Base-by-base conservation (phyloP, 768 basidiomycete species). In the Boletus fagicola region DNA sequence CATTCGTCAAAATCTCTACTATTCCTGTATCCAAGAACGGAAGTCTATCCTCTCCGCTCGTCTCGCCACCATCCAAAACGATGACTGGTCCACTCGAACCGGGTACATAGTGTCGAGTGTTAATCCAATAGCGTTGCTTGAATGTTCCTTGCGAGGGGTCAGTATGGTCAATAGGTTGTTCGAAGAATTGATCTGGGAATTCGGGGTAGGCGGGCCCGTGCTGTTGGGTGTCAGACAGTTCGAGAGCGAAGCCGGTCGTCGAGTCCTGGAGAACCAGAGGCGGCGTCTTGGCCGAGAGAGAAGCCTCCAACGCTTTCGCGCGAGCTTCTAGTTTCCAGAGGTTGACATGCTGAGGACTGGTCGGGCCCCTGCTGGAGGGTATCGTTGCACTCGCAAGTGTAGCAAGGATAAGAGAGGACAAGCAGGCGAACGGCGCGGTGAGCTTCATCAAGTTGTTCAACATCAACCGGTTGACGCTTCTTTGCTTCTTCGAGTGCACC, bases 51-150 rank as follows among this genome's bases (percentile, higher is more conserved):
- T 83, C 85, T 20, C 93, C 96, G 59, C 83, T 88, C 4, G 93
- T 96, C 75, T 98, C 96, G 16, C 96, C 96, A 1, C 92, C 93
- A 71, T 98, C 96, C 22, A 98, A 74, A 2, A 98, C 83, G 62
- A 93, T 87, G 22, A 98, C 92, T 0, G 95, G 96, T 2, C 86
- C 90, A 44, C 86, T 84, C 2, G 79, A 73, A 7, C 85, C 80
- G 0, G 85, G 78, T 53, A 82, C 77, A 71, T 95, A 98, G 70
- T 92, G 85, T 35, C 90, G 81, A 20, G 83, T 83, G 67, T 87
- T 94, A 38, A 95, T 78, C 96, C 96, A 99, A 72, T 93, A 99
- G 20, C 96, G 82, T 68, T 98, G 94, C 51, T 80, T 74, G 74
- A 92, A 98, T 0, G 85, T 90, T 43, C 83, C 80, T 11, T 76